phyloP scores from a whole-genome alignment of 1,284 basidiomycete species.

The Ustilago cynodontis region DNA sequence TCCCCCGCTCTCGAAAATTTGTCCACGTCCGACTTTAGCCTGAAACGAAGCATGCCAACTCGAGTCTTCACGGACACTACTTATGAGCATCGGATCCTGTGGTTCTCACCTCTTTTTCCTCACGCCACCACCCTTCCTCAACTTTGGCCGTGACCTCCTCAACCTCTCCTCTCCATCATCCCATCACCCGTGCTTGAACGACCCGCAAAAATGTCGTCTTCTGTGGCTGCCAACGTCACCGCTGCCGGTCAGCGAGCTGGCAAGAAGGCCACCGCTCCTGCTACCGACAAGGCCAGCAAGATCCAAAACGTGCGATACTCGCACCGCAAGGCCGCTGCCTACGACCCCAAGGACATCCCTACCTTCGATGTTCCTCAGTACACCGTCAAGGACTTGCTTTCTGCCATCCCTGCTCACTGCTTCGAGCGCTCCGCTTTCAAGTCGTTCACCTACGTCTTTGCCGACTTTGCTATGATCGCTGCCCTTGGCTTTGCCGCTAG shows the following conservation, averaged over 20 bases:
- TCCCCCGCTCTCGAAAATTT: slow-evolving; percentile 6
- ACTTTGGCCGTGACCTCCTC: not conserved
- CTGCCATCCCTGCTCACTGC: slow-evolving; percentile 89
- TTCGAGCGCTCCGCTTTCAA: slow-evolving; percentile 88
- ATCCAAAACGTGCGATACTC: slow-evolving; percentile 53
- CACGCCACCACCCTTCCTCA: slow-evolving; percentile 16
- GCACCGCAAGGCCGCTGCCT: slow-evolving; percentile 61
- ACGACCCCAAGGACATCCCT: slow-evolving; percentile 63
- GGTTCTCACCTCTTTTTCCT: not conserved
- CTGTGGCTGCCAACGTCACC: slow-evolving; percentile 53
- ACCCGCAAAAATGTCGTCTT: slow-evolving; percentile 46
- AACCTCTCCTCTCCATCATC: not conserved
- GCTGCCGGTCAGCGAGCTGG: slow-evolving; percentile 54
- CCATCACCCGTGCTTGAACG: not conserved
- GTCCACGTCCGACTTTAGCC: not conserved
- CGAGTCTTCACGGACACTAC: slow-evolving; percentile 12
- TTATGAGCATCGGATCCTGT: not conserved
- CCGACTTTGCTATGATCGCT: slow-evolving; percentile 81
- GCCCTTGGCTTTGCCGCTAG: slow-evolving; percentile 79
- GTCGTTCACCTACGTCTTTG: slow-evolving; percentile 84
- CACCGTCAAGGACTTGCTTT: slow-evolving; percentile 85
- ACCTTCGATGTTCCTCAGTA: slow-evolving; percentile 81
- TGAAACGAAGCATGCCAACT: not conserved
- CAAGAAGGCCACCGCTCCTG: slow-evolving; percentile 41
- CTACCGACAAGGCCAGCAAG: slow-evolving; percentile 43